Evolutionary conservation across 139 green algal species (phyloP).

Genomic region (Astrephomene gubernaculifera): DNA sequence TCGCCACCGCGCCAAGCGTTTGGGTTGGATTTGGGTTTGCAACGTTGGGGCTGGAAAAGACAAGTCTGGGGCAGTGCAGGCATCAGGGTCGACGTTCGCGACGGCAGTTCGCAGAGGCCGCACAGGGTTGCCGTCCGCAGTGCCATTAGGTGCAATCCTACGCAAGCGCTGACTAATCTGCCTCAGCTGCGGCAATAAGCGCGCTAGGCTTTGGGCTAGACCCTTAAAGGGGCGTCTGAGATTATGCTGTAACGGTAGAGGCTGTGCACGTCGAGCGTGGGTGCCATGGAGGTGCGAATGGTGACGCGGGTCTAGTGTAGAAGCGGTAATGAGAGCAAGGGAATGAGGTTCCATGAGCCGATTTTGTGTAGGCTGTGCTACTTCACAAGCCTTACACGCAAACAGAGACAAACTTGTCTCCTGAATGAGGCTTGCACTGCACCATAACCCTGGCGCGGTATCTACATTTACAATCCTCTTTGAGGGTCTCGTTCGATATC

Average conservation of each 20-base stretch:
- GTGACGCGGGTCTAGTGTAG: slow-evolving; percentile 1
- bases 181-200: neutral
- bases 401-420: too few species aligned
- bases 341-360: slow-evolving; percentile 5
- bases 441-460: too few species aligned
- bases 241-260: neutral
- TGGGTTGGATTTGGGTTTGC: neutral
- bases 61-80: too few species aligned
- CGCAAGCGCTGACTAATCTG: slow-evolving; percentile 1
- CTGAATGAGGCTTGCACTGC: too few species aligned
- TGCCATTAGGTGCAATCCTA: neutral
- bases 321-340: neutral
- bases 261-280: neutral
- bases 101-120: neutral
- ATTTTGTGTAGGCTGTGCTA: too few species aligned
- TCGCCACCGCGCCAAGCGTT: neutral
- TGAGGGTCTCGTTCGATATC: too few species aligned
- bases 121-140: neutral
- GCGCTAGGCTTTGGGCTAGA: neutral
- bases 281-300: neutral
- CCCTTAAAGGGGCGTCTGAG: neutral
- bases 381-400: too few species aligned
- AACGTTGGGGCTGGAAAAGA: neutral
- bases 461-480: too few species aligned
- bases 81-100: neutral